Evolutionary conservation across 495 filamentous ascomycete species (phyloP), one percentile per base, ranked within the genome.

Genomic region (Aspergillus bertholletiae): DNA sequence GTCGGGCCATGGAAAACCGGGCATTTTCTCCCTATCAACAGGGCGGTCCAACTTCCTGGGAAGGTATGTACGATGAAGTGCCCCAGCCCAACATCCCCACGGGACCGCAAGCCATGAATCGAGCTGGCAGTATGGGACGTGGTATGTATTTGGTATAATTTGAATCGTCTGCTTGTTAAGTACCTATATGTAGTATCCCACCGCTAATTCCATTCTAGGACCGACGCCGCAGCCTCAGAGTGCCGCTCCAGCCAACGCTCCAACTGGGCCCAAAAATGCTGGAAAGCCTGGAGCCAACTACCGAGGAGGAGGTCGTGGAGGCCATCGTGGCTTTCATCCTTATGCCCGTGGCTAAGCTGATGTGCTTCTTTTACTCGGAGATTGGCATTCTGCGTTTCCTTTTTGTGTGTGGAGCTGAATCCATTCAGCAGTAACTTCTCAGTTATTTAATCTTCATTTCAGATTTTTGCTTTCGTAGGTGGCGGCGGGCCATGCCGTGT

Each of bases 11-110:
- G 63, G 73, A 77, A 13, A 73, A 65, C 53, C 75, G 77, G 18
- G 75, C 66, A 8, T 78, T 70, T 53, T 76, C 74, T 41, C 77
- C 75, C 7, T 78, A 76, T 44, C 73, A 82, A 64, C 70, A 80
- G 60, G 81, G 80, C 35, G 80, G 79, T 4, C 86, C 88, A 22
- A 92, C 89, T 21, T 90, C 87, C 21, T 97, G 94, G 93, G 94
- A 98, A 70, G 94, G 94, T 51, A 98, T 98, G 94, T 98, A 98
- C 69, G 94, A 98, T 67, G 94, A 97, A 67, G 91, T 96, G 1
- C 95, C 95, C 21, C 91, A 92, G 63, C 92, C 92, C 8, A 84
- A 86, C 53, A 81, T 86, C 52, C 76, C 76, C 47, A 66, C 70
- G 3, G 81, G 81, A 46, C 80, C 80, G 21, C 64, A 74, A 43